Evolutionary conservation across 1,139 yeast species (phyloP).

Genomic region (Insectozyma bohioensis): DNA sequence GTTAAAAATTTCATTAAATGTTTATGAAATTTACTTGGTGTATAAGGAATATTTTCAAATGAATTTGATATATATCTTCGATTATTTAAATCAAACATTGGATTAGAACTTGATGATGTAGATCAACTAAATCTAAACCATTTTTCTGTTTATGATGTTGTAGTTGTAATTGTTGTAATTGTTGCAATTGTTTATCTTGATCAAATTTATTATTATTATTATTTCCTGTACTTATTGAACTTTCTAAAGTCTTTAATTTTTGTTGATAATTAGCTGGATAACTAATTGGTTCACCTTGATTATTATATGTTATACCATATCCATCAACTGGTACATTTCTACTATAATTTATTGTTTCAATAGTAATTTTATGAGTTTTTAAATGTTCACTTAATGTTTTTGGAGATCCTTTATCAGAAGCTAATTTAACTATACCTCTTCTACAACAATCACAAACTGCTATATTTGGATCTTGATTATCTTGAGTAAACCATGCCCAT

Average conservation of each 20-base stretch:
- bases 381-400: constrained; percentile 58
- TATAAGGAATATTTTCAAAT: constrained; percentile 45
- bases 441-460: constrained; percentile 59
- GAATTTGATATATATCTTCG: constrained; percentile 28
- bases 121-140: no score
- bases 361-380: constrained; percentile 51
- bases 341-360: constrained; percentile 34
- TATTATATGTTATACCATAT: constrained; percentile 33
- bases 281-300: constrained; percentile 26
- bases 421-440: constrained; percentile 44
- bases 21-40: constrained; percentile 49
- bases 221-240: no score
- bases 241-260: no score
- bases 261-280: no score
- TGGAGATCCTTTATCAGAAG: constrained; percentile 59
- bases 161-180: not conserved
- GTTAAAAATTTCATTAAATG: constrained; percentile 51
- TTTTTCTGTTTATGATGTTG: not conserved
- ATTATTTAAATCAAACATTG: constrained; percentile 3
- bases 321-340: constrained; percentile 41
- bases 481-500: constrained; percentile 62
- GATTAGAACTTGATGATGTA: not conserved
- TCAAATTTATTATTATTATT: no score
- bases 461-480: constrained; percentile 43
- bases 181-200: not conserved